Evolutionary conservation across 257 asterid species (phyloP).

Genomic region (Nicotiana paniculata): DNA sequence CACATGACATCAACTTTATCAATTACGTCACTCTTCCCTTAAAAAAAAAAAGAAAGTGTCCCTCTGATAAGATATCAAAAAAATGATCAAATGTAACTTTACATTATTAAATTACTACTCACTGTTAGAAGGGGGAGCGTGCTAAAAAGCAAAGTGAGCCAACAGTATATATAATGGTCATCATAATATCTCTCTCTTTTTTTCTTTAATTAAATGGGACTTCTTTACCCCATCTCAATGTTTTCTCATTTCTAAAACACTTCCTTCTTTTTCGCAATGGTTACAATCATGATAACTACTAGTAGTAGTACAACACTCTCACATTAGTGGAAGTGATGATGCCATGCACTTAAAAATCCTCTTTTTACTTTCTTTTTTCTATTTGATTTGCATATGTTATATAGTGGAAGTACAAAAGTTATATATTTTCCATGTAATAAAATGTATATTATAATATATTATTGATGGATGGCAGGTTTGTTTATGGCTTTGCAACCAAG

Average conservation of each 20-base stretch:
- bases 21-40: too few species aligned
- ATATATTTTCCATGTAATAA: background rate
- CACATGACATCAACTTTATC: too few species aligned
- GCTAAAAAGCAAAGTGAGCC: slow-evolving; percentile 36
- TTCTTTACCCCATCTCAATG: slow-evolving; percentile 5
- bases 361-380: background rate
- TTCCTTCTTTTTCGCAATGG: background rate
- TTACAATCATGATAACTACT: background rate
- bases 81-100: slow-evolving; percentile 18
- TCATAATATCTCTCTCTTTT: slow-evolving; percentile 33
- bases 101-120: slow-evolving; percentile 11
- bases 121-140: slow-evolving; percentile 26
- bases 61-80: background rate
- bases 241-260: background rate
- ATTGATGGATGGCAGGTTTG: slow-evolving; percentile 50
- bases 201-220: slow-evolving; percentile 12
- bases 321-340: slow-evolving; percentile 24
- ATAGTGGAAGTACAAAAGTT: background rate
- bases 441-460: background rate
- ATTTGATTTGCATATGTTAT: background rate
- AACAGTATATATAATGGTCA: slow-evolving; percentile 26
- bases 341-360: background rate
- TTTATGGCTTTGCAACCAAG: slow-evolving; percentile 98
- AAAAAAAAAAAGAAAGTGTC: background rate
- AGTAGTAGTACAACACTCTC: background rate